A percentile compares a stretch with the other conserved stretches of the same genome.
Conservation (phyloP, 148 eudicot species). For the Rhododendron mucronatum region DNA sequence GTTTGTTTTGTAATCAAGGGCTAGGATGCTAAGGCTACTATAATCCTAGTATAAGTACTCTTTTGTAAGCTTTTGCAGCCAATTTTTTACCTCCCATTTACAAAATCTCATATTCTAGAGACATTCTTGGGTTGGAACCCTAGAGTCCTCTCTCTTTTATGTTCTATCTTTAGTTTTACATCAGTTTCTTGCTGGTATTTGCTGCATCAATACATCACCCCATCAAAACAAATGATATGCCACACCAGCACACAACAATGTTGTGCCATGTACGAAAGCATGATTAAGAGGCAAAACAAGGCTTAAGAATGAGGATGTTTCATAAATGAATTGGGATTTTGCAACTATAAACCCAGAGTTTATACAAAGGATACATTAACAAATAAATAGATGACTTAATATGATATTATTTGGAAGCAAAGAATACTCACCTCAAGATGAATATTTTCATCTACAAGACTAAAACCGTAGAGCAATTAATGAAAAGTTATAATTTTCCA, state of each 20-base stretch:
- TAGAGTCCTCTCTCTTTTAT: too few species aligned
- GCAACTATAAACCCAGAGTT: not conserved
- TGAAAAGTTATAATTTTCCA: slow-evolving; percentile 71
- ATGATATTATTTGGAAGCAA: too few species aligned
- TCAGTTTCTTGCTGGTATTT: not conserved
- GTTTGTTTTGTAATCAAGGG: too few species aligned
- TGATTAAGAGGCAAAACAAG: not conserved
- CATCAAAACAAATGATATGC: not conserved
- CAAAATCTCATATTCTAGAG: too few species aligned
- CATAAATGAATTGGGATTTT: not conserved
- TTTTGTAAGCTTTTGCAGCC: too few species aligned
- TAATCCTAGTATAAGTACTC: too few species aligned
- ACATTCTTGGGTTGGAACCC: too few species aligned
- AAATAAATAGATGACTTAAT: not conserved
- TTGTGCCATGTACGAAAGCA: not conserved
- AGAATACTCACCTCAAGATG: too few species aligned
- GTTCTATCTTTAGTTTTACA: too few species aligned
- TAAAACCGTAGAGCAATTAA: slow-evolving; percentile 62
- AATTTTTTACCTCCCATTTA: too few species aligned
- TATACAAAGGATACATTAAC: not conserved
- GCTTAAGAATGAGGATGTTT: not conserved
- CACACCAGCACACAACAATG: not conserved
- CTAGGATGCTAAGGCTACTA: too few species aligned
- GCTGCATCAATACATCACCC: not conserved
- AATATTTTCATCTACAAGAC: too few species aligned